Base-by-base conservation (phyloP, 2,329 filamentous ascomycete genomes). In the Pyrenophora graminea region DNA sequence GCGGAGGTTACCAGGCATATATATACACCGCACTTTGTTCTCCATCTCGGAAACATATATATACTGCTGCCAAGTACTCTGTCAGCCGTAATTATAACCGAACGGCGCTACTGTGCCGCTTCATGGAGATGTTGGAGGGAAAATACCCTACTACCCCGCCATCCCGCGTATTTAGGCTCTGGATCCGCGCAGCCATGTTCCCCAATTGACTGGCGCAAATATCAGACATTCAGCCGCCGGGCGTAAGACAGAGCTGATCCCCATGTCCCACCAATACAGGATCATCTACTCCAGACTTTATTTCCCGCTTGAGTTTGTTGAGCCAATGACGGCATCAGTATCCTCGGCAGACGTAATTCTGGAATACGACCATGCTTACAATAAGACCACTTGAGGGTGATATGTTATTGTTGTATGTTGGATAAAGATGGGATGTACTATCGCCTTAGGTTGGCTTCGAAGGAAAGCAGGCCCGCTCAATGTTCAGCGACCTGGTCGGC, bases 181-280 rank as follows among this genome's bases (percentile, higher is more conserved):
- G 27, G 32, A 45, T 55, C 36, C 39, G 38, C 52, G 25, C 38
- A 38, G 39, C 30, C 27, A 13, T 49, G 18, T 42, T 45, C 34
- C 31, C 18, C 18, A 38, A 47, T 51, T 41, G 43, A 44, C 45
- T 40, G 32, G 45, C 15, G 23, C 32, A 39, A 45, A 49, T 47
- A 46, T 21, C 44, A 41, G 41, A 49, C 23, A 56, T 56, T 56
- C 45, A 48, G 53, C 53, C 53, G 40, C 53, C 53, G 53, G 53
- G 34, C 33, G 27, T 31, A 51, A 32, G 18, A 31, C 7, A 13
- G 37, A 47, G 8, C 27, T n/a, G 12, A 41, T 4, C 27, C 25
- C 10, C 18, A 23, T 13, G 32, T 38, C 31, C 47, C 42, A 47
- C 25, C 37, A 51, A n/a, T 21, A n/a, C 19, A n/a, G 10, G 19